These are phyloP conservation scores for Nannochloropsis granulata DNA, from an alignment of 108 stramenopile species.

Conservation along the genomic window DNA sequence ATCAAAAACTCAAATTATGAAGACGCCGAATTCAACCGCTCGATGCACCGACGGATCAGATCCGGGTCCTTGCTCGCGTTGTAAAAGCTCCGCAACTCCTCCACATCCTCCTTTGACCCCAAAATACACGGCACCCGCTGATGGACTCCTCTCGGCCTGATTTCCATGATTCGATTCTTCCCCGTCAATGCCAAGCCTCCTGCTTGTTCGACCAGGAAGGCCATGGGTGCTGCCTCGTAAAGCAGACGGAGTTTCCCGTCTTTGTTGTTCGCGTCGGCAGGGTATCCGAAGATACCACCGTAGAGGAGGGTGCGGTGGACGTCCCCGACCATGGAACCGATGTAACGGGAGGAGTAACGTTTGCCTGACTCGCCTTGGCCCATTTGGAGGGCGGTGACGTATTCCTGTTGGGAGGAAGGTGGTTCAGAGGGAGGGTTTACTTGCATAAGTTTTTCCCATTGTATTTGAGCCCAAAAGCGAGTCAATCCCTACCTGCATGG, in stretches of 20 bases:
- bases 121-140: constrained; percentile 43
- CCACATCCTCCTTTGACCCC: constrained; percentile 53
- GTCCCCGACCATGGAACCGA: constrained; percentile 47
- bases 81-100: constrained; percentile 12
- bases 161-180: constrained; percentile 11
- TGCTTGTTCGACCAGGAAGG: constrained; percentile 63
- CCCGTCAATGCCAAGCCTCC: constrained; percentile 30
- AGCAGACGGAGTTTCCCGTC: constrained; percentile 69
- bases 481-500: constrained; percentile 43
- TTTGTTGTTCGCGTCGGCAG: constrained; percentile 25
- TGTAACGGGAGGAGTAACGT: constrained; percentile 52
- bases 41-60: background rate
- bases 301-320: constrained; percentile 44
- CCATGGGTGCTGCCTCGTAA: constrained; percentile 82
- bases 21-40: background rate
- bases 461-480: too few relatives aligned
- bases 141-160: constrained; percentile 29
- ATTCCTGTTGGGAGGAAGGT: background rate
- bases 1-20: too few relatives aligned
- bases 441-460: background rate
- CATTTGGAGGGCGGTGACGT: constrained; percentile 49
- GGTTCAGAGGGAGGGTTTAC: background rate
- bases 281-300: constrained; percentile 46
- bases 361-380: constrained; percentile 59
- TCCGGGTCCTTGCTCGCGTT: background rate